Evolutionary conservation across 2,329 filamentous ascomycete genomes (phyloP).

Genomic region (Trichoderma brevicompactum): DNA sequence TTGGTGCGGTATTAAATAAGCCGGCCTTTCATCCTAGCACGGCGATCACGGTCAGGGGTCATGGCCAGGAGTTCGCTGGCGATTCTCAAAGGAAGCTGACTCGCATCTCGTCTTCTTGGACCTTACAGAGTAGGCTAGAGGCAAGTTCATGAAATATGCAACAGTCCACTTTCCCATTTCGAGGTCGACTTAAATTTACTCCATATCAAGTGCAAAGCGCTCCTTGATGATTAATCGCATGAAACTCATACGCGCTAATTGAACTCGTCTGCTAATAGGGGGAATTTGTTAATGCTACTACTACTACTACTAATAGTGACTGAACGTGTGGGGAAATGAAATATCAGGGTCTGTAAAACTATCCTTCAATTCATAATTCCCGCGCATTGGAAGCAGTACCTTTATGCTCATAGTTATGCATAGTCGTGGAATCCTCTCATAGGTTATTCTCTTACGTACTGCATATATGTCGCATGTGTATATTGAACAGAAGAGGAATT

Average conservation of each 20-base stretch:
- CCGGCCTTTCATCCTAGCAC: not conserved
- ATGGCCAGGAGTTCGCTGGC: not conserved
- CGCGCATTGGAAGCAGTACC: too few relatives aligned
- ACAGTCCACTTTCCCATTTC: not conserved
- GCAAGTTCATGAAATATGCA: conserved; percentile 3
- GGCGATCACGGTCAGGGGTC: conserved; percentile 16
- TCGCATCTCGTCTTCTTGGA: conserved; percentile 3
- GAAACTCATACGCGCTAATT: not conserved
- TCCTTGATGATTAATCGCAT: not conserved
- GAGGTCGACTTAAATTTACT: not conserved
- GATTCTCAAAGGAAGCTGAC: conserved; percentile 8
- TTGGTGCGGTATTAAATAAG: not conserved
- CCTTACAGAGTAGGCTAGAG: not conserved
- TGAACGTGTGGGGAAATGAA: not conserved
- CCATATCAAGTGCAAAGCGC: too few relatives aligned
- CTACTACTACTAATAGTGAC: not conserved
- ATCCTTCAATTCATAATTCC: too few relatives aligned
- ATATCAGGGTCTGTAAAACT: not conserved
- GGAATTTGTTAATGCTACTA: not conserved
- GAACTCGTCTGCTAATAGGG: not conserved
- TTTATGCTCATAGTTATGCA: too few relatives aligned
- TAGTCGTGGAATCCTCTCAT: too few relatives aligned
- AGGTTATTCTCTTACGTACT: too few relatives aligned
- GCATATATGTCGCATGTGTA: too few relatives aligned
- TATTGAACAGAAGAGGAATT: not conserved